Evolutionary conservation across 1,284 basidiomycete species (phyloP), one percentile per base, ranked within the genome.

Genomic region (Caloboletus inedulis): DNA sequence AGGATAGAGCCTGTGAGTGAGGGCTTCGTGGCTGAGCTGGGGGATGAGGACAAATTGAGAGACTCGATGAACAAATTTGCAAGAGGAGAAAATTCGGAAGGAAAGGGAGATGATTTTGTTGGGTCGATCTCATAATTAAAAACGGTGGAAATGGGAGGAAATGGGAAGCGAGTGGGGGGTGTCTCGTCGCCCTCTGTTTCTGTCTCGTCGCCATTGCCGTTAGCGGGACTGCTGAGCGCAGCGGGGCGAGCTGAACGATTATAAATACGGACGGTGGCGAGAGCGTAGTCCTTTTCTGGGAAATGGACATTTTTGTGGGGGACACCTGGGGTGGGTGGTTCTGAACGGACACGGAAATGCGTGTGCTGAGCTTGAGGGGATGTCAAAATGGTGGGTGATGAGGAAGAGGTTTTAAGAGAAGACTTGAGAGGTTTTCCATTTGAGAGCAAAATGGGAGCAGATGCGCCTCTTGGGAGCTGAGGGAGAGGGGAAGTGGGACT

Each of bases 391-490:
- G 76, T 72, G 25, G 80, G 81, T 2, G 78, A 73, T 2, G 83
- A 84, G 4, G 74, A 72, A 12, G 82, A 82, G 1, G 81, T 80
- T 69, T 97, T 96, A 62, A 98, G 80, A 0, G 91, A 91, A 0
- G 90, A 83, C 66, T 94, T 94, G 70, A 98, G 85, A 1, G 92
- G 89, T 69, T 93, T 91, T 49, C 93, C 92, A 59, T 93, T 96
- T 21, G 89, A 80, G 33, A 95, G 79, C 50, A 91, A 66, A 54
- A 85, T 73, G 35, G 66, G 53, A 0, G 74, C 64, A 0, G 71
- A 68, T 2, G 71, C 72, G 16, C 52, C 52, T 27, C 53, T n/a
- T 62, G 55, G 0, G 68, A 75, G 29, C 70, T 63, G 37, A 18
- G 52, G 34, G 23, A 21, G n/a, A 21, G 19, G 57, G 39, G 31